phyloP scores from a whole-genome alignment of 768 basidiomycete genomes.

The Calocera viscosa region DNA sequence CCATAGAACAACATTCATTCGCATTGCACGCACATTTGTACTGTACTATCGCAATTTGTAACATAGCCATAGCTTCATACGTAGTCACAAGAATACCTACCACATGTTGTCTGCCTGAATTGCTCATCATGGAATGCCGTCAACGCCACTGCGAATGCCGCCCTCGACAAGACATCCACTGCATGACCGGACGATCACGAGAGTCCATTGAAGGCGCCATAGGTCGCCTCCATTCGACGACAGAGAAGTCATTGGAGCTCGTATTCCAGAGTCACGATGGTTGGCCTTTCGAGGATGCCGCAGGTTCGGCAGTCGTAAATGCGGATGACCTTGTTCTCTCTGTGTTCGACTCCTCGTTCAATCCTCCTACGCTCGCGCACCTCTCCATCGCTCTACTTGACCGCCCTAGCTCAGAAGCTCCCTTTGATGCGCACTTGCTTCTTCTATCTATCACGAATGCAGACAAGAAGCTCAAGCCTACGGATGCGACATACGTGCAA shows the following conservation, averaged over 20 bases:
- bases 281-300: background rate
- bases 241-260: background rate
- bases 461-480: slow-evolving; percentile 60
- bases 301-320: background rate
- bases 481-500: slow-evolving; percentile 63
- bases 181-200: background rate
- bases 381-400: slow-evolving; percentile 45
- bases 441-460: slow-evolving; percentile 76
- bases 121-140: background rate
- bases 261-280: background rate
- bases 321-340: slow-evolving; percentile 38
- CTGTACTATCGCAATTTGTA: too few species aligned
- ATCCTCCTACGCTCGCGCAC: slow-evolving; percentile 82
- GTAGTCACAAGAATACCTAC: too few species aligned
- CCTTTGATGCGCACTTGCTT: slow-evolving; percentile 62
- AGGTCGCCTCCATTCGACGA: background rate
- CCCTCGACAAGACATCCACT: too few species aligned
- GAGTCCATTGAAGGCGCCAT: background rate
- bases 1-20: too few species aligned
- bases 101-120: background rate
- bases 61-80: too few species aligned
- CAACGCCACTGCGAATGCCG: too few species aligned
- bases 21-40: too few species aligned
- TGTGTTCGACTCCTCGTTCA: slow-evolving; percentile 85
- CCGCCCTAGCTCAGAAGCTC: background rate